Percentiles rank a stretch among this genome's conserved stretches.
phyloP scores from a whole-genome alignment of 371 early-diverging fungal genomes.

The Haplosporangium sp. region DNA sequence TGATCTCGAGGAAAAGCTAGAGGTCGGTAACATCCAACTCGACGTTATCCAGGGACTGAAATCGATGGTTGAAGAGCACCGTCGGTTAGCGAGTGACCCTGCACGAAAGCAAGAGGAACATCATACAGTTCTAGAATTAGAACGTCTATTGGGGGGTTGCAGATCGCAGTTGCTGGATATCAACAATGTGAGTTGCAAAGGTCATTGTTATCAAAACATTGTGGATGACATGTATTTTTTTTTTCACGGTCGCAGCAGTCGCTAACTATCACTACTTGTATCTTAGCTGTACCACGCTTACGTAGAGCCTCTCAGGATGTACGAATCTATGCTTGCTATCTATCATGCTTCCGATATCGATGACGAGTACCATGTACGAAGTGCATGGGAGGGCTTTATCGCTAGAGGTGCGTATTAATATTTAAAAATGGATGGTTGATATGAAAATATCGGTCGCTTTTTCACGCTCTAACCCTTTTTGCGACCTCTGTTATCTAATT shows the following conservation, averaged over 20 bases:
- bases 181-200: conserved; percentile 41
- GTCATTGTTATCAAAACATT: background rate
- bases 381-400: conserved; percentile 67
- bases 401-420: conserved; percentile 44
- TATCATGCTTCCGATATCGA: conserved; percentile 70
- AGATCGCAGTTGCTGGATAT: conserved; percentile 41
- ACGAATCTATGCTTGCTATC: conserved; percentile 70
- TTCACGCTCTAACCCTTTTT: background rate
- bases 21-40: conserved; percentile 68
- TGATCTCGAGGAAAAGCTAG: conserved; percentile 69
- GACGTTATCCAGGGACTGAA: conserved; percentile 39
- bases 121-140: conserved; percentile 35
- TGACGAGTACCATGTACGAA: conserved; percentile 61
- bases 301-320: conserved; percentile 67
- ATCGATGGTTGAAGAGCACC: conserved; percentile 26
- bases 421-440: background rate
- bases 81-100: conserved; percentile 10
- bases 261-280: background rate
- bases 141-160: conserved; percentile 55
- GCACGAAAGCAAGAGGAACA: conserved; percentile 16
- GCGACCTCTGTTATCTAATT: background rate
- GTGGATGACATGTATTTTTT: background rate
- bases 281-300: conserved; percentile 63
- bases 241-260: background rate
- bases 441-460: background rate